Conservation (phyloP, 139 green algal genomes). For the Volvox reticuliferus region DNA sequence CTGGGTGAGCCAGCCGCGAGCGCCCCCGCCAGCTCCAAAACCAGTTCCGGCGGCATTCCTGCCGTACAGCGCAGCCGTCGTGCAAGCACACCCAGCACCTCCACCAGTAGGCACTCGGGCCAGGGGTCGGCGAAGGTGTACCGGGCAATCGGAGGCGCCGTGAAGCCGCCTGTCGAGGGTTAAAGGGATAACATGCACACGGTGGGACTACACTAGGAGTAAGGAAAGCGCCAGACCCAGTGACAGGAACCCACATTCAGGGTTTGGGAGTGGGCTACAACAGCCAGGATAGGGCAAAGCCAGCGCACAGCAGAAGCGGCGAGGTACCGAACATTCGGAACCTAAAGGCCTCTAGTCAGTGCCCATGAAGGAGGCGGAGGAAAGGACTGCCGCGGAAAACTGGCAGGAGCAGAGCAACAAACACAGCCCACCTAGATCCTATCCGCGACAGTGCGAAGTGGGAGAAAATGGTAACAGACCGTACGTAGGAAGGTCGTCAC, state of each 20-base stretch:
- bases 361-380: too few species aligned
- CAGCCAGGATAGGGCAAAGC: too few species aligned
- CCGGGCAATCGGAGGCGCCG: constrained; percentile 45
- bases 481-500: too few species aligned
- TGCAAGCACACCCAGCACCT: constrained; percentile 61
- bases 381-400: too few species aligned
- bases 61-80: constrained; percentile 53
- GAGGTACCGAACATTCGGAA: too few species aligned
- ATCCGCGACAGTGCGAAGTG: too few species aligned
- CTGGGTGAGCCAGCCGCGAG: constrained; percentile 65
- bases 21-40: constrained; percentile 71
- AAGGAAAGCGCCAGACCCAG: neutral
- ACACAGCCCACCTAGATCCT: too few species aligned
- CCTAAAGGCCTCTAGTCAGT: too few species aligned
- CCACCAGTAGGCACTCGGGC: constrained; percentile 65
- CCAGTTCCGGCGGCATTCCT: constrained; percentile 36
- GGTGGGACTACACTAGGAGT: neutral
- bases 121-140: constrained; percentile 74
- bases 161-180: constrained; percentile 47
- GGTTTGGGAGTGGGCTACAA: neutral
- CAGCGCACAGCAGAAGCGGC: neutral
- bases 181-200: too few species aligned
- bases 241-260: neutral
- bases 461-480: too few species aligned
- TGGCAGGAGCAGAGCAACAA: too few species aligned